Conservation (phyloP, 1,284 basidiomycete genomes). For the Ceratobasidium sp. region DNA sequence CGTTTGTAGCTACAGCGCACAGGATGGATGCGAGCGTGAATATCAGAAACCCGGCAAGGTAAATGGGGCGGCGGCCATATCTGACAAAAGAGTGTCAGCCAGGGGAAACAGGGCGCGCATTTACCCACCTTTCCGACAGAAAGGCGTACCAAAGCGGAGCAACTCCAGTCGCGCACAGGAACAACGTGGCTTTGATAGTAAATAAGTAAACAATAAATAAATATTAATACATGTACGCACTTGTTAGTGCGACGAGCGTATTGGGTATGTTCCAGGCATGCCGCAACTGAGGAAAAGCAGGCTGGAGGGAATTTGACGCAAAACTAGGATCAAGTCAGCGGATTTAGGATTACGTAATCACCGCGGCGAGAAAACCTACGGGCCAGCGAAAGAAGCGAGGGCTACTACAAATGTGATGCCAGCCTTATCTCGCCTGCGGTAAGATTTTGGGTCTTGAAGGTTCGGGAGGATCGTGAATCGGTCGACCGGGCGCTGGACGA, state of each 20-base stretch:
- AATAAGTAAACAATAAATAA: not conserved
- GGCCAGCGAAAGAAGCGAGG: slow-evolving; percentile 42
- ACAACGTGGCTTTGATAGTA: slow-evolving; percentile 40
- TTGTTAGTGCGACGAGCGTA: slow-evolving; percentile 43
- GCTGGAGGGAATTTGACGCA: slow-evolving; percentile 44
- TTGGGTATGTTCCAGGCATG: slow-evolving; percentile 37
- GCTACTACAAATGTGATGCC: slow-evolving; percentile 42
- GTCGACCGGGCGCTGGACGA: slow-evolving; percentile 44
- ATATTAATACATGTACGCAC: slow-evolving; percentile 27
- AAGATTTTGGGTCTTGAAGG: slow-evolving; percentile 44
- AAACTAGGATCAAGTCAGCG: slow-evolving; percentile 22
- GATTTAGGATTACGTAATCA: slow-evolving; percentile 15
- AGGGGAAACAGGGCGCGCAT: slow-evolving; percentile 1
- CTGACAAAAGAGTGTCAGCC: slow-evolving; percentile 10
- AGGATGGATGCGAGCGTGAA: slow-evolving; percentile 43
- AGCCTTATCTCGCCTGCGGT: slow-evolving; percentile 39
- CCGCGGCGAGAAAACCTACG: slow-evolving; percentile 3
- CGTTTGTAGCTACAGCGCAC: slow-evolving; percentile 42
- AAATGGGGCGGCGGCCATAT: slow-evolving; percentile 44
- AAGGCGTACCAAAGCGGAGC: slow-evolving; percentile 45
- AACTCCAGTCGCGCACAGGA: slow-evolving; percentile 42
- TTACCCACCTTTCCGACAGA: slow-evolving; percentile 41
- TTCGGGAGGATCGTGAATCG: slow-evolving; percentile 40
- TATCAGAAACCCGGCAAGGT: slow-evolving; percentile 42
- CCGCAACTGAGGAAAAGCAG: slow-evolving; percentile 42